Conservation (phyloP, 805 yeast genomes). For the Cyberlindnera suaveolens region DNA sequence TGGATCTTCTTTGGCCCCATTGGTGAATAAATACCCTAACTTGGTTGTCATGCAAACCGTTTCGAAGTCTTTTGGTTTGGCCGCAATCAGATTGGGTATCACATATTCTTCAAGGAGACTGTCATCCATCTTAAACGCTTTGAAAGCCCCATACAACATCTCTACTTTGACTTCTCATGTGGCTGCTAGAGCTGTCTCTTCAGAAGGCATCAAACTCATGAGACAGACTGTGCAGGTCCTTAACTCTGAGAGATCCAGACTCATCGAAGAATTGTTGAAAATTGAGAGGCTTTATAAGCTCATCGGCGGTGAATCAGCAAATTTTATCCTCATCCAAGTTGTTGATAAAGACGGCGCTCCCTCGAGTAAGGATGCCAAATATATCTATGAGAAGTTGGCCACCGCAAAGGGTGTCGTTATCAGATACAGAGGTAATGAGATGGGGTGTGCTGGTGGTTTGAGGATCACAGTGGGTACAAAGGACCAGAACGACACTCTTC, state of each 20-base stretch:
- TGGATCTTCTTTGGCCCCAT: slow-evolving; percentile 67
- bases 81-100: slow-evolving; percentile 87
- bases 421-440: slow-evolving; percentile 85
- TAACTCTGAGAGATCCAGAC: slow-evolving; percentile 44
- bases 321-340: slow-evolving; percentile 73
- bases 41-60: slow-evolving; percentile 86
- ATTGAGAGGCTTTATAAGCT: slow-evolving; percentile 64
- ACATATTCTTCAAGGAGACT: slow-evolving; percentile 60
- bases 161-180: slow-evolving; percentile 72
- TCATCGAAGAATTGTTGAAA: slow-evolving; percentile 47
- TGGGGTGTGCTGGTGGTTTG: slow-evolving; percentile 82
- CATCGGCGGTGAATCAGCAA: slow-evolving; percentile 82
- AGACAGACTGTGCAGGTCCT: slow-evolving; percentile 43
- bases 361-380: slow-evolving; percentile 57
- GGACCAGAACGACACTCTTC: slow-evolving; percentile 58
- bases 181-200: slow-evolving; percentile 66
- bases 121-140: slow-evolving; percentile 67
- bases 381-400: slow-evolving; percentile 67
- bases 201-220: slow-evolving; percentile 56
- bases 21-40: slow-evolving; percentile 77
- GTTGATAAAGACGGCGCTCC: slow-evolving; percentile 59
- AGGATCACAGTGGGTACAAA: slow-evolving; percentile 84
- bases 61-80: slow-evolving; percentile 93
- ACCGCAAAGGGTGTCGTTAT: slow-evolving; percentile 71
- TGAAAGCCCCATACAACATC: slow-evolving; percentile 95